A percentile compares a stretch with the other conserved stretches of the same genome.
Evolutionary conservation across 2,329 filamentous ascomycete species (phyloP).

Genomic region (Botrytis fragariae): DNA sequence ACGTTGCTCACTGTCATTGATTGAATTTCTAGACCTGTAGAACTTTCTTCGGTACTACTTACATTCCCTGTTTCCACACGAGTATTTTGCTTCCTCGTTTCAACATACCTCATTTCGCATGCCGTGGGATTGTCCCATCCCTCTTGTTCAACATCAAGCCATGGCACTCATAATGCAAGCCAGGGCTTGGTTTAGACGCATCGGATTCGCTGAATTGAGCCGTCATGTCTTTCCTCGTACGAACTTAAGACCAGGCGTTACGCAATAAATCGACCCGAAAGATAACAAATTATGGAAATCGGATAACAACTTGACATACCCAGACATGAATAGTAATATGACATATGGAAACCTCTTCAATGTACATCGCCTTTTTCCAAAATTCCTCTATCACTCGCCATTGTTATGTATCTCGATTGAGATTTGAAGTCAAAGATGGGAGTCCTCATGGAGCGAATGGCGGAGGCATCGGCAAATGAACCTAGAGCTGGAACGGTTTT

Average conservation of each 20-base stretch:
- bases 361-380: background rate
- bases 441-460: background rate
- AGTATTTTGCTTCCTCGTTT: background rate
- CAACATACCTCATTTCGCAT: background rate
- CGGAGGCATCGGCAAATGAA: conserved; percentile 18
- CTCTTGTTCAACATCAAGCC: background rate
- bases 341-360: no score
- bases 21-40: background rate
- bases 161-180: background rate
- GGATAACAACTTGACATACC: background rate
- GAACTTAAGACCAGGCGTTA: background rate
- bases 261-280: background rate
- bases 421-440: background rate
- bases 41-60: background rate
- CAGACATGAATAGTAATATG: background rate
- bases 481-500: conserved; percentile 26
- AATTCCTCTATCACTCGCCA: background rate
- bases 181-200: background rate
- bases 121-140: background rate
- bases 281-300: background rate
- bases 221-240: background rate
- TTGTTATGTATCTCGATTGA: background rate
- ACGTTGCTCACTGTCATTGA: background rate
- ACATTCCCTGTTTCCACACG: background rate
- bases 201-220: background rate